Percentiles rank a stretch among this genome's conserved stretches.
These are phyloP conservation scores for Globisporangium recalcitrans DNA, from an alignment of 352 stramenopile species.

Conservation along the genomic window DNA sequence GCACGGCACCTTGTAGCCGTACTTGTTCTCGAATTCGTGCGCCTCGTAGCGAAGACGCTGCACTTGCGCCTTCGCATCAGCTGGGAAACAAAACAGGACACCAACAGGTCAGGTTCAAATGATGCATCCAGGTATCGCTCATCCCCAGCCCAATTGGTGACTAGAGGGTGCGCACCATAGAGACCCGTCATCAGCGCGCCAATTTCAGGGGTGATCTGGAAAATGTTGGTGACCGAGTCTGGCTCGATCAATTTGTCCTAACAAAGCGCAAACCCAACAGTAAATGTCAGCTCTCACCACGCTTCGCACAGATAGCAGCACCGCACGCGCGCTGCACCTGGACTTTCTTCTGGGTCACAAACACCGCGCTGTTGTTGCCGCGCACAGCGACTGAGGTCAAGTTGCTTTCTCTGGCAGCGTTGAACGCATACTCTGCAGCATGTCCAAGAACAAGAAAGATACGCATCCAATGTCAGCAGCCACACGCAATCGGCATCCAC, in stretches of 20 bases:
- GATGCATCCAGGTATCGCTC: too few species aligned
- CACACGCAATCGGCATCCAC: neutral
- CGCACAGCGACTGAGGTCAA: slow-evolving; percentile 96
- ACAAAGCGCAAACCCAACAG: slow-evolving; percentile 1
- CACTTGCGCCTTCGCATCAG: slow-evolving; percentile 90
- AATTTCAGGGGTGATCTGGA: slow-evolving; percentile 94
- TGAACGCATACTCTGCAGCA: slow-evolving; percentile 96
- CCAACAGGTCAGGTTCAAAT: neutral
- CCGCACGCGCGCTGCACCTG: slow-evolving; percentile 52
- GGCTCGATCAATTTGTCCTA: slow-evolving; percentile 94
- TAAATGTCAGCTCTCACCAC: neutral
- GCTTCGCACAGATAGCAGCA: too few species aligned
- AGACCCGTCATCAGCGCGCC: slow-evolving; percentile 94
- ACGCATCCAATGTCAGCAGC: neutral
- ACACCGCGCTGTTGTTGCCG: slow-evolving; percentile 89
- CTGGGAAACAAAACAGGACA: slow-evolving; percentile 24
- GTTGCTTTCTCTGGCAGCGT: slow-evolving; percentile 91
- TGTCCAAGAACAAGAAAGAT: neutral
- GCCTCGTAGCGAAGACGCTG: slow-evolving; percentile 95
- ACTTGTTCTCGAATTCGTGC: slow-evolving; percentile 96
- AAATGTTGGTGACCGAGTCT: slow-evolving; percentile 94
- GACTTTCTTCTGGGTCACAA: slow-evolving; percentile 99
- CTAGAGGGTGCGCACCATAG: slow-evolving; percentile 67
- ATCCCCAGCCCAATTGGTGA: too few species aligned
- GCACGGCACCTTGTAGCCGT: slow-evolving; percentile 94